Percentiles rank a stretch among this genome's conserved stretches.
phyloP scores from a whole-genome alignment of 371 early-diverging fungal genomes.

The Paraphysoderma sedebokerense region DNA sequence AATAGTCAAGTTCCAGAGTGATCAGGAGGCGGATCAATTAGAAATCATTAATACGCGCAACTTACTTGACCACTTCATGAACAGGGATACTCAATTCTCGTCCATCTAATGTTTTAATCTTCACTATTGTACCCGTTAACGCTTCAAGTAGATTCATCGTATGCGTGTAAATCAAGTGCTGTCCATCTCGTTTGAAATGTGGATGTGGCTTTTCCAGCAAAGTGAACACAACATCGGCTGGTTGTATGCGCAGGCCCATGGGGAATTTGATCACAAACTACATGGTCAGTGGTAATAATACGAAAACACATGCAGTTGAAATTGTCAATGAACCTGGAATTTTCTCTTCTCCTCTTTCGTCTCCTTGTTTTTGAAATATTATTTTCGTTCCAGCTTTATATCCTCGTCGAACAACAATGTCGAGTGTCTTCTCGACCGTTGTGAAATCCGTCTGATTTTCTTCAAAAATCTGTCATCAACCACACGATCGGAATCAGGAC shows the following conservation, averaged over 20 bases:
- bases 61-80: constrained; percentile 22
- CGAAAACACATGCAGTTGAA: too few relatives aligned
- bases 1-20: not conserved
- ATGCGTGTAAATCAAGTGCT: constrained; percentile 15
- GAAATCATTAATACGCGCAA: not conserved
- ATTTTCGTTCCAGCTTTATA: constrained; percentile 32
- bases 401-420: constrained; percentile 25
- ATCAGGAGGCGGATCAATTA: not conserved
- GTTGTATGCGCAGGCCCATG: not conserved
- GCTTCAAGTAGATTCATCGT: constrained; percentile 21
- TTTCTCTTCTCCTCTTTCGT: constrained; percentile 28
- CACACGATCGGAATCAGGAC: not conserved
- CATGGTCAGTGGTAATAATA: too few relatives aligned
- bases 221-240: constrained; percentile 29
- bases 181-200: constrained; percentile 17
- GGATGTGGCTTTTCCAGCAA: constrained; percentile 23
- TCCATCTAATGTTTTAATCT: constrained; percentile 22
- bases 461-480: constrained; percentile 10
- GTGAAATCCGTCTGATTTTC: constrained; percentile 18
- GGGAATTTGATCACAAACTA: too few relatives aligned
- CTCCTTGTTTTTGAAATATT: constrained; percentile 30
- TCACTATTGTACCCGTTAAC: constrained; percentile 17
- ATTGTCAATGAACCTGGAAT: constrained; percentile 15
- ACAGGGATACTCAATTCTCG: constrained; percentile 23
- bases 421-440: constrained; percentile 14